Percentiles rank a stretch among this genome's conserved stretches.
Evolutionary conservation across 2,329 filamentous ascomycete genomes (phyloP).

Genomic region (Lasiodiplodia theobromae): DNA sequence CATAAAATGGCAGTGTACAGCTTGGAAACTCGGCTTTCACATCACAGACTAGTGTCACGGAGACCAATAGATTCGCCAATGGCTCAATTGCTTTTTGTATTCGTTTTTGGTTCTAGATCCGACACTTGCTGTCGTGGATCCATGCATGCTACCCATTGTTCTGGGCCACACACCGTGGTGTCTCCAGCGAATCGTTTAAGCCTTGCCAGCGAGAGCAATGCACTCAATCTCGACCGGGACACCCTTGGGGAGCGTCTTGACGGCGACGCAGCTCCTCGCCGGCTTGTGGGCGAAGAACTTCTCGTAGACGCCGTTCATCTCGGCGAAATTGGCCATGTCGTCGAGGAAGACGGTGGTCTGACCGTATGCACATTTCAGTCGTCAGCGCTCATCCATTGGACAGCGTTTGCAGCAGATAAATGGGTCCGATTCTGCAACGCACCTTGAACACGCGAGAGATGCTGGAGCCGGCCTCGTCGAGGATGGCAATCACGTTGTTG

Average conservation of each 20-base stretch:
- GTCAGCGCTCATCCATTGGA: background rate
- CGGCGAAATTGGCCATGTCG: constrained; percentile 87
- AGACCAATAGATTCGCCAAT: background rate
- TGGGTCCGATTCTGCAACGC: constrained; percentile 11
- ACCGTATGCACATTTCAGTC: background rate
- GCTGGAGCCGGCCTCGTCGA: constrained; percentile 79
- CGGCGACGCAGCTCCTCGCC: constrained; percentile 87
- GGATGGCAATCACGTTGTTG: constrained; percentile 83
- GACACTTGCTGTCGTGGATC: background rate
- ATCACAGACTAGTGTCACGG: background rate
- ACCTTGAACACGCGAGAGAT: constrained; percentile 88
- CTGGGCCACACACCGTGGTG: background rate
- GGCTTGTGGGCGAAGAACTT: constrained; percentile 85
- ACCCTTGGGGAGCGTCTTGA: constrained; percentile 85
- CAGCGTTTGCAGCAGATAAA: background rate
- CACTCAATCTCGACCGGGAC: constrained; percentile 91
- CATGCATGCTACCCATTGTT: background rate
- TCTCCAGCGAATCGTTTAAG: background rate
- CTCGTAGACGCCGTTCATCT: constrained; percentile 86
- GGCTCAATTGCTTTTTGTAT: constrained; percentile 12
- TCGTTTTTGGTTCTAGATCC: background rate
- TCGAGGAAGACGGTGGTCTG: constrained; percentile 77
- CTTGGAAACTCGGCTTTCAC: background rate
- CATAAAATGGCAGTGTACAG: background rate
- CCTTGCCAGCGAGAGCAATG: constrained; percentile 65